Evolutionary conservation across 148 eudicot species (phyloP), one percentile per base, ranked within the genome.

Genomic region (Mesembryanthemum crystallinum): DNA sequence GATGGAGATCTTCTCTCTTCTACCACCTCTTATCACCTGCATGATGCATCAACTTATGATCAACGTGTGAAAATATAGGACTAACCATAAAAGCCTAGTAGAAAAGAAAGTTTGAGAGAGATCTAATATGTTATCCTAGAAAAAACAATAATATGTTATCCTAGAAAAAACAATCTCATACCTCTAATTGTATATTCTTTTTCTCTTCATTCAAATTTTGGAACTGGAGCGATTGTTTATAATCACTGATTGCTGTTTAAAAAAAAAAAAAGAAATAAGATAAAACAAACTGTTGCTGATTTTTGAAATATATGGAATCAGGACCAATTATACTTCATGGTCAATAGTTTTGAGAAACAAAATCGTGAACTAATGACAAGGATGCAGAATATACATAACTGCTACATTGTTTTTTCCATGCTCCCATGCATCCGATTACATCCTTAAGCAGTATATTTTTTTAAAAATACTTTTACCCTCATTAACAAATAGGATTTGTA

Each of bases 211-310:
- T 94, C 79, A 94, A 79, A 77, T 85, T 91, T 78, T 94, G 93
- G 76, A 94, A 94, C 84, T 91, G 95, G 69, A 94, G 93, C 73
- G 98, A 94, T 65, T 94, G 98, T 52, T 88, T 83, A 79, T 94
- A 91, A 78, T 94, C 98, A 76, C 95, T 91, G 59, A 82, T 78
- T 28, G 98, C 98, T 94, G 75, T 84, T 59, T 30, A 32, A 60
- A 25, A 65, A n/a, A 23, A 24, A 4, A 43, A 17, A 69, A 14
- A 23, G 24, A 76, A 67, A 51, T 71, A 33, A 51, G 7, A 23
- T 3, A 57, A 54, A 54, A 20, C 18, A 52, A 51, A 29, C 52
- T 20, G 30, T 4, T 3, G 4, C 13, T 3, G 39, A 18, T 43
- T 37, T 24, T 17, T 37, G 18, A 7, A 32, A 25, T 23, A n/a